phyloP scores from a whole-genome alignment of 2,329 filamentous ascomycete species.

The Ilyonectria robusta region DNA sequence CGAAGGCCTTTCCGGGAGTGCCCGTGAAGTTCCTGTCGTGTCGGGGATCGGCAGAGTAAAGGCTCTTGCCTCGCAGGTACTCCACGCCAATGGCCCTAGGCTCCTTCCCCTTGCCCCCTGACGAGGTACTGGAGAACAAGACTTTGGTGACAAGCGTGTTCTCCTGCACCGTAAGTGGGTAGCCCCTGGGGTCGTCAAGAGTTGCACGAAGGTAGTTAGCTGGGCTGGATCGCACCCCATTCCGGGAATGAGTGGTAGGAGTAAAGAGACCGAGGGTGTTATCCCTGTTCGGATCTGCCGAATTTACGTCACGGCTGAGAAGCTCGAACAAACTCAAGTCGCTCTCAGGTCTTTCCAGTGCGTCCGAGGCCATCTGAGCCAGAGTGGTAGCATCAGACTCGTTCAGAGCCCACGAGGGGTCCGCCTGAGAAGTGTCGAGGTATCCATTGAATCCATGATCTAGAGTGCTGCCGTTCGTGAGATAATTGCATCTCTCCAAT shows the following conservation, averaged over 20 bases:
- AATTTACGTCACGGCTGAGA: slow-evolving; percentile 37
- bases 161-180: slow-evolving; percentile 41
- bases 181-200: slow-evolving; percentile 37
- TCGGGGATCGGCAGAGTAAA: slow-evolving; percentile 41
- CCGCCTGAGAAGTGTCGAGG: slow-evolving; percentile 37
- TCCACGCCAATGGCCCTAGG: slow-evolving; percentile 52
- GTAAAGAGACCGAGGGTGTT: slow-evolving; percentile 62
- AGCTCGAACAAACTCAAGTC: slow-evolving; percentile 37
- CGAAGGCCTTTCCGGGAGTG: slow-evolving; percentile 41
- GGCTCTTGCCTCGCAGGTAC: slow-evolving; percentile 46
- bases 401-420: slow-evolving; percentile 35
- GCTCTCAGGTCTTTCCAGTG: slow-evolving; percentile 1
- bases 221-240: slow-evolving; percentile 65
- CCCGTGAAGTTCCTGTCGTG: slow-evolving; percentile 1
- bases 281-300: slow-evolving; percentile 38
- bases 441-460: slow-evolving; percentile 44
- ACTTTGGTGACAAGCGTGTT: slow-evolving; percentile 54
- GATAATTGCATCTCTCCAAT: slow-evolving; percentile 69
- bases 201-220: slow-evolving; percentile 67
- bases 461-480: slow-evolving; percentile 26
- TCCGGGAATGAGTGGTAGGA: slow-evolving; percentile 68
- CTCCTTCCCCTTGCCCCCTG: slow-evolving; percentile 14
- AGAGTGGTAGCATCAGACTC: slow-evolving; percentile 34
- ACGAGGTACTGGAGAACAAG: slow-evolving; percentile 49
- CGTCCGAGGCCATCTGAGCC: slow-evolving; percentile 9